Base-by-base conservation (phyloP, 73 alveolate genomes). In the Symbiodinium pilosum region DNA sequence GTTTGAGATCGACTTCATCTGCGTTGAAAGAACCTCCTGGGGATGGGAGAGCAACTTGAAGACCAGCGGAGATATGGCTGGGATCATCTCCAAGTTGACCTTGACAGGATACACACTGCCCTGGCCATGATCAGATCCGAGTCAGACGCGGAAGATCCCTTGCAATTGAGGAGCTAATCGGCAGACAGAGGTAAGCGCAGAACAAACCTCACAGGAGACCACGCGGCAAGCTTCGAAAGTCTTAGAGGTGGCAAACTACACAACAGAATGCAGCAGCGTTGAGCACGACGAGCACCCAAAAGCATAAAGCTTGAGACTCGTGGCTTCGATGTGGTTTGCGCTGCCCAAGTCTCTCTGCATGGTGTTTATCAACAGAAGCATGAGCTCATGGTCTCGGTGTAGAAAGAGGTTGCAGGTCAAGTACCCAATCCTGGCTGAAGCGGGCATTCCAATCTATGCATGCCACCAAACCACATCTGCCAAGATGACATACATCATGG, bases 291-390 rank as follows among this genome's bases (percentile, higher is more conserved):
- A n/a, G 26, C 73, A 43, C 51, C 36, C 26, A 21, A 84, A 84
- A 21, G 43, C 68, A 24, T 6, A 36, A 2, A 40, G 14, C n/a
- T 34, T 30, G 51, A 39, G n/a, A n/a, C 51, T 32, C 40, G 28
- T 20, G 20, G 32, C 98, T 99, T 99, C 99, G 7, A 99, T 98
- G 99, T 99, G 99, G 99, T 99, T 99, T 68, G 99, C 92, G 43
- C 99, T 99, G 93, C 99, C 99, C 75, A 99, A 99, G 99, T 99
- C 99, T 99, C 99, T 99, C 99, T 99, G 99, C 87, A 99, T 99
- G 38, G 99, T 99, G 85, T 99, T 99, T 39, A 99, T 99, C 99
- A 99, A 99, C 98, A 99, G 99, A 40, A 99, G 99, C 93, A 99
- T 99, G 84, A 99, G 99, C 94, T 99, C 99, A 56, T 99, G 99